Evolutionary conservation across 164 flowering plant species (phyloP).

Genomic region (Vitis rupestris): DNA sequence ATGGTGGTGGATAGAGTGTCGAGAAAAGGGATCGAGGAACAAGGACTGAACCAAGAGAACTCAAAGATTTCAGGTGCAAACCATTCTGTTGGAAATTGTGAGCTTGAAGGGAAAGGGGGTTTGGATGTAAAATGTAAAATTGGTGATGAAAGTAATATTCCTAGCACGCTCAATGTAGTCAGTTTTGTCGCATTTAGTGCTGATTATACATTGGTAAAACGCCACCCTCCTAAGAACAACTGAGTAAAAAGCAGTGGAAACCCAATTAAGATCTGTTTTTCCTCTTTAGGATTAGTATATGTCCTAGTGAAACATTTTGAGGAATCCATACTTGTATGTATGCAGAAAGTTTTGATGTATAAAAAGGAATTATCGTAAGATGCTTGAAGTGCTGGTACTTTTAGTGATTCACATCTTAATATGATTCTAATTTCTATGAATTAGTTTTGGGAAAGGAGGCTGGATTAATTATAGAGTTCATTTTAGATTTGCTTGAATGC

Average conservation of each 20-base stretch:
- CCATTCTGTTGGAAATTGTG: constrained; percentile 15
- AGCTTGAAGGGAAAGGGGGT: constrained; percentile 13
- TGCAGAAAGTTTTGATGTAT: background rate
- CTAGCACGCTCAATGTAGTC: background rate
- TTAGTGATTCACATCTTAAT: background rate
- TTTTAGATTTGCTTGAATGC: constrained; percentile 25
- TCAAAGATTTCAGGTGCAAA: constrained; percentile 32
- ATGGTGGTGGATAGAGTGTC: background rate
- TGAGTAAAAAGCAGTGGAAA: constrained; percentile 1
- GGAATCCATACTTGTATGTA: background rate
- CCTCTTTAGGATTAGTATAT: background rate
- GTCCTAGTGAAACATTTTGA: background rate
- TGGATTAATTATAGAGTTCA: background rate
- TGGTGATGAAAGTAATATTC: constrained; percentile 3
- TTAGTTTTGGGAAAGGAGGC: background rate
- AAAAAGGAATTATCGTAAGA: background rate
- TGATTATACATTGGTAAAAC: constrained; percentile 26
- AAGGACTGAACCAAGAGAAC: background rate
- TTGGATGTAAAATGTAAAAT: constrained; percentile 6
- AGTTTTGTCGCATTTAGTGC: constrained; percentile 22
- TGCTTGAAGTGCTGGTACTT: constrained; percentile 7
- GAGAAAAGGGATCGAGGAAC: background rate
- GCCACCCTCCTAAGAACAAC: constrained; percentile 26
- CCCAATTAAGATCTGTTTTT: no score
- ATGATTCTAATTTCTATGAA: no score